phyloP scores from a whole-genome alignment of 306 rosid species.

The Adenanthera pavonina region DNA sequence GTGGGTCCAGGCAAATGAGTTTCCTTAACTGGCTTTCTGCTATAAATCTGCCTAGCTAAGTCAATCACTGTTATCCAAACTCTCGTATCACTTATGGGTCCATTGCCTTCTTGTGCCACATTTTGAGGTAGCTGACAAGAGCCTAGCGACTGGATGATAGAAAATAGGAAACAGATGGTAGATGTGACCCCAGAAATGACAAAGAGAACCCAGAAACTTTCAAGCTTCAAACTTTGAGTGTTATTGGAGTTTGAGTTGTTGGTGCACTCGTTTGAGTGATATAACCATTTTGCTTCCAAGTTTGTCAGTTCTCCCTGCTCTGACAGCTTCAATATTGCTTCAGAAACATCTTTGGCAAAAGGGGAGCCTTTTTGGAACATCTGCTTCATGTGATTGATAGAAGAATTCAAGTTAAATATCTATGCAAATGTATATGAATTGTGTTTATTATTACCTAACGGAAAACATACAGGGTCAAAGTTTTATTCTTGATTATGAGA shows the following conservation, averaged over 20 bases:
- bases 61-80: slow-evolving; percentile 27
- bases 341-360: slow-evolving; percentile 60
- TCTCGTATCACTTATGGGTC: slow-evolving; percentile 1
- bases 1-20: neutral
- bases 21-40: slow-evolving; percentile 20
- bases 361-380: slow-evolving; percentile 79
- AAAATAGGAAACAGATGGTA: slow-evolving; percentile 53
- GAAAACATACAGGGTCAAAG: neutral
- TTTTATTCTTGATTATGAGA: neutral
- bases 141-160: slow-evolving; percentile 30
- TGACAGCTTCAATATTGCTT: slow-evolving; percentile 54
- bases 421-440: neutral
- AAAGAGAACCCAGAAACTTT: slow-evolving; percentile 63
- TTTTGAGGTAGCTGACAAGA: slow-evolving; percentile 19
- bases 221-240: slow-evolving; percentile 47
- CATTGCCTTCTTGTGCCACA: slow-evolving; percentile 30
- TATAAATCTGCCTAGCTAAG: slow-evolving; percentile 32
- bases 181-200: slow-evolving; percentile 59
- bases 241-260: slow-evolving; percentile 11
- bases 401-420: neutral
- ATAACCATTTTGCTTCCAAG: slow-evolving; percentile 54
- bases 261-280: slow-evolving; percentile 35
- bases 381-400: slow-evolving; percentile 47
- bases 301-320: slow-evolving; percentile 48
- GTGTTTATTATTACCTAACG: neutral